Evolutionary conservation across 1,284 basidiomycete genomes (phyloP).

Genomic region (Austroboletus niveus): DNA sequence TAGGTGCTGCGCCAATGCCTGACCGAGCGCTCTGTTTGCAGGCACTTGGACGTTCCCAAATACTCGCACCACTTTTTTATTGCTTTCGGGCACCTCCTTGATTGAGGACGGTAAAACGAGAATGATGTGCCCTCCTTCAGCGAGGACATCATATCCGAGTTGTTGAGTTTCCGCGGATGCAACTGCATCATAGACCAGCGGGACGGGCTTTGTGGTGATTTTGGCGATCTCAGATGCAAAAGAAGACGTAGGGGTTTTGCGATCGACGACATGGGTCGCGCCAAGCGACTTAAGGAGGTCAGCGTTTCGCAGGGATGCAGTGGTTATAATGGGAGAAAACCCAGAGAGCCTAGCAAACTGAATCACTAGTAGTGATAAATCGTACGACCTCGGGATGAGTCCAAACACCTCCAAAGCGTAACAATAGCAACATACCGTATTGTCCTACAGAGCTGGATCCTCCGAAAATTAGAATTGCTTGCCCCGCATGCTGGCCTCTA

Average conservation of each 20-base stretch:
- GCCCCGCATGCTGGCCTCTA: conserved; percentile 17
- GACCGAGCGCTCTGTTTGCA: conserved; percentile 15
- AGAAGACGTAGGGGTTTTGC: conserved; percentile 11
- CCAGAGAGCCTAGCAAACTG: conserved; percentile 36
- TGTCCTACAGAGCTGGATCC: conserved; percentile 39
- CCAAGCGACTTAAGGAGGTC: conserved; percentile 35
- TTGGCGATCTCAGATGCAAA: conserved; percentile 12
- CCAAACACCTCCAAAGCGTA: too few relatives aligned
- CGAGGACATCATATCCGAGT: conserved; percentile 22
- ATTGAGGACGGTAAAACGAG: conserved; percentile 2
- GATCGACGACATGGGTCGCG: conserved; percentile 34
- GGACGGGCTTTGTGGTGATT: conserved; percentile 12
- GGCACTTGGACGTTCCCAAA: conserved; percentile 10
- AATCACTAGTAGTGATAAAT: conserved; percentile 25
- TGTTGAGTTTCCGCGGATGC: conserved; percentile 20
- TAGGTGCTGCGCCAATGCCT: conserved; percentile 13
- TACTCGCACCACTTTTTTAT: conserved; percentile 13
- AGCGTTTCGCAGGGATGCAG: conserved; percentile 33
- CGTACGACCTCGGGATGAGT: not conserved
- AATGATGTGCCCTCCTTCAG: not conserved
- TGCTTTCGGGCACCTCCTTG: conserved; percentile 12
- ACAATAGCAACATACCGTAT: conserved; percentile 23
- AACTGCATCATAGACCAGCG: conserved; percentile 19
- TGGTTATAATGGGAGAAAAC: conserved; percentile 31
- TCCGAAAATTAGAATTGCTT: conserved; percentile 37